phyloP scores from a whole-genome alignment of 1,139 yeast genomes.

The Kodamaea sp. region DNA sequence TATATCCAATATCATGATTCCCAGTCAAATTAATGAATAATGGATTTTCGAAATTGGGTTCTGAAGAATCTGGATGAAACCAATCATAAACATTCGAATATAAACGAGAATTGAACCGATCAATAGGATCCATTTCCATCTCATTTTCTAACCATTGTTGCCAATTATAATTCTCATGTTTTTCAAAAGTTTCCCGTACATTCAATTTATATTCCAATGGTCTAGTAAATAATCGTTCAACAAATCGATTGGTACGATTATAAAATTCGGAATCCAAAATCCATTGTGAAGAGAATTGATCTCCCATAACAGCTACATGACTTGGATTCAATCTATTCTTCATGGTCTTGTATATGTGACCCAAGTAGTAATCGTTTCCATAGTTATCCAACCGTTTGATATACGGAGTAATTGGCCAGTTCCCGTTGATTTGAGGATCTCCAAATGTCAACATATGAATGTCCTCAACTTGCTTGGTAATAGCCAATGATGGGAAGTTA shows the following conservation, averaged over 20 bases:
- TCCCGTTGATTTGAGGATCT: constrained; percentile 94
- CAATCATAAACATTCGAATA: constrained; percentile 65
- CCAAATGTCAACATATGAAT: constrained; percentile 78
- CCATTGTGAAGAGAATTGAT: constrained; percentile 94
- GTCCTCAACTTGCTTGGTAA: constrained; percentile 32
- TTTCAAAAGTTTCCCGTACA: constrained; percentile 43
- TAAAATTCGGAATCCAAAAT: constrained; percentile 81
- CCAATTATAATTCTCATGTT: constrained; percentile 59
- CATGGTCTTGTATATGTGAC: constrained; percentile 74
- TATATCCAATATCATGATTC: constrained; percentile 93
- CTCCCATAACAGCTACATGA: constrained; percentile 89
- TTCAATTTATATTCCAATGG: constrained; percentile 47
- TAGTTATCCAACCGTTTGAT: constrained; percentile 74
- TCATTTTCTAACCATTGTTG: constrained; percentile 39
- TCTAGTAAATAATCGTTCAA: constrained; percentile 59
- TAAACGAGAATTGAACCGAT: constrained; percentile 46
- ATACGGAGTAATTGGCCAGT: constrained; percentile 68
- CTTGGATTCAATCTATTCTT: constrained; percentile 61
- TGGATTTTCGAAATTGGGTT: constrained; percentile 42
- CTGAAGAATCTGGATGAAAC: constrained; percentile 38
- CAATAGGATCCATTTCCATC: constrained; percentile 35
- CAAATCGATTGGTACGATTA: constrained; percentile 70
- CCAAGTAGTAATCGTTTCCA: constrained; percentile 85
- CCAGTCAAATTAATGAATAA: constrained; percentile 82
- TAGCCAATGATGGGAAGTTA: constrained; percentile 26